Conservation (phyloP, 2,329 filamentous ascomycete species). For the Trichoderma simmonsii region DNA sequence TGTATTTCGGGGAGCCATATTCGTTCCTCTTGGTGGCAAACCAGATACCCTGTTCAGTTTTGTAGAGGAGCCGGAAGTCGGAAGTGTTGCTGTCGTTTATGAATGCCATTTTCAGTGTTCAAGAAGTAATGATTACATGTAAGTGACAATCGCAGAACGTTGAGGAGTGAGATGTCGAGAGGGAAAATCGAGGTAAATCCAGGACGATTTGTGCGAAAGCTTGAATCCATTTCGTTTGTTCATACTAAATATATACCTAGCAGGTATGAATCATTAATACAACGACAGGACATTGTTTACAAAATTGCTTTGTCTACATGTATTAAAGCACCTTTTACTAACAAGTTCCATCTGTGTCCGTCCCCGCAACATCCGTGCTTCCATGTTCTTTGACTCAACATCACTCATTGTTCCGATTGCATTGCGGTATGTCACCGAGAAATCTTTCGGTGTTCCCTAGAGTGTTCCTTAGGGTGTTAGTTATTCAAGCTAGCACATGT, state of each 20-base stretch:
- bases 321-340: not conserved
- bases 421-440: not conserved
- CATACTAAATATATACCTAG: not conserved
- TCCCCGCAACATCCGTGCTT: not conserved
- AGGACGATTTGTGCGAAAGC: not conserved
- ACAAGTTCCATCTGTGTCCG: not conserved
- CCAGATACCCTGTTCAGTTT: conserved; percentile 30
- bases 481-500: not conserved
- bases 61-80: conserved; percentile 31
- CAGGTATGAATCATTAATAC: not conserved
- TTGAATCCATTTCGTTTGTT: not conserved
- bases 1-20: conserved; percentile 33
- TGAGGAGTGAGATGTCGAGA: not conserved
- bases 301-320: not conserved
- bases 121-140: not conserved
- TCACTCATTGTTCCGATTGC: not conserved
- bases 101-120: not conserved
- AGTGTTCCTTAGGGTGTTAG: not conserved
- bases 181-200: not conserved
- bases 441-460: too few relatives aligned
- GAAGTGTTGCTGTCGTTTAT: not conserved
- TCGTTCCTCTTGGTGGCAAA: conserved; percentile 30
- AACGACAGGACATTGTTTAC: not conserved
- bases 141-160: not conserved
- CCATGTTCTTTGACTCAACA: not conserved